These are phyloP conservation scores for Bipolaris sorokiniana DNA, from an alignment of 2,329 filamentous ascomycete genomes.

Conservation along the genomic window DNA sequence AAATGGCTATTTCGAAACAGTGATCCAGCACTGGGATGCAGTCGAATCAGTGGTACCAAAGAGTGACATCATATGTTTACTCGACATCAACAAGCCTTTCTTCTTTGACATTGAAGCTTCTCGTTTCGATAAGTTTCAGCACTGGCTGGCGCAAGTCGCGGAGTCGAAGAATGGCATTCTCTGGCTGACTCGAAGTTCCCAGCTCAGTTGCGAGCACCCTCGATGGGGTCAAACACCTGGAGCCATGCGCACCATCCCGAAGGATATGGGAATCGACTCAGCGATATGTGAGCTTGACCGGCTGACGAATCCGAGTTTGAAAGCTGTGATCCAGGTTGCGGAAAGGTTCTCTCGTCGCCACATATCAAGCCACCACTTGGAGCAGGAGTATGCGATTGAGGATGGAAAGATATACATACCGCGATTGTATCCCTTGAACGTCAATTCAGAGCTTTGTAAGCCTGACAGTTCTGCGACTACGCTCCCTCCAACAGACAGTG, in stretches of 20 bases:
- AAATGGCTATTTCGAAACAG: neutral
- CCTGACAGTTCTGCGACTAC: neutral
- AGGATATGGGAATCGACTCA: neutral
- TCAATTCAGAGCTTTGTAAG: neutral
- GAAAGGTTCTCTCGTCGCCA: neutral
- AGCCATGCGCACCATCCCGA: neutral
- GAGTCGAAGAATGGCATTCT: neutral
- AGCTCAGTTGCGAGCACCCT: neutral
- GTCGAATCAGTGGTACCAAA: neutral
- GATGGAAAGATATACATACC: neutral
- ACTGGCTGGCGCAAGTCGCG: neutral
- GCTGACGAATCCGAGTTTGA: neutral
- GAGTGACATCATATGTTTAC: neutral
- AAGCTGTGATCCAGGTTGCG: neutral
- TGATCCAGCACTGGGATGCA: neutral
- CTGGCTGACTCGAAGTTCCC: neutral
- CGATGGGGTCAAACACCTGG: neutral
- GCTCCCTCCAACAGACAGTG: neutral
- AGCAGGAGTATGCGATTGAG: neutral
- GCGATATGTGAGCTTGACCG: neutral
- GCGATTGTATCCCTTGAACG: neutral
- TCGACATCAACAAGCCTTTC: neutral
- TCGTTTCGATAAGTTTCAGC: neutral
- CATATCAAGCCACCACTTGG: neutral
- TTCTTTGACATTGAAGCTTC: neutral